Conservation (phyloP, 441 rosid species). For the Adansonia madagascariensis region DNA sequence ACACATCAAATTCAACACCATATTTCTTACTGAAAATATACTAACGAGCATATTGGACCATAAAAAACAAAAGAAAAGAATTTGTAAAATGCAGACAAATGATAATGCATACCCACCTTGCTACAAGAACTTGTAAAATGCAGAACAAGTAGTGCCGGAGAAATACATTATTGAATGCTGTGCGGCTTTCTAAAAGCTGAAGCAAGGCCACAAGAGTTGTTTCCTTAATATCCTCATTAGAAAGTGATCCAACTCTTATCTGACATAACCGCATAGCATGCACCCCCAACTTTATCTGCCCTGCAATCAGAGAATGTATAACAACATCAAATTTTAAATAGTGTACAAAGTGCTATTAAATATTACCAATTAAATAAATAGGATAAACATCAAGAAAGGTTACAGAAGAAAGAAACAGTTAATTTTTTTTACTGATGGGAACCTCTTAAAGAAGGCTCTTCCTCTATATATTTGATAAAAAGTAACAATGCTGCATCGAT, state of each 20-base stretch:
- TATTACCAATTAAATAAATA: constrained; percentile 12
- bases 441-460: constrained; percentile 90
- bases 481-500: constrained; percentile 69
- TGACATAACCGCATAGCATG: constrained; percentile 67
- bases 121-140: constrained; percentile 77
- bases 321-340: neutral
- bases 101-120: constrained; percentile 56
- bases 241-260: constrained; percentile 53
- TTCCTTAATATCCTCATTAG: constrained; percentile 51
- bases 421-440: constrained; percentile 13
- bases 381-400: neutral
- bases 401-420: constrained; percentile 12
- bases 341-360: neutral
- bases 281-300: neutral
- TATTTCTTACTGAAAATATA: neutral
- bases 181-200: constrained; percentile 71
- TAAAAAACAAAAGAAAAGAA: neutral
- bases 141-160: constrained; percentile 89
- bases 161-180: constrained; percentile 70
- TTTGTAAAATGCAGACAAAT: neutral
- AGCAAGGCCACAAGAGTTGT: constrained; percentile 69
- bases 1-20: neutral
- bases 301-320: neutral
- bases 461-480: constrained; percentile 69
- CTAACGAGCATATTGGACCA: neutral